Conservation (phyloP, 176 grass and related monocot genomes). For the Carex cristatella region DNA sequence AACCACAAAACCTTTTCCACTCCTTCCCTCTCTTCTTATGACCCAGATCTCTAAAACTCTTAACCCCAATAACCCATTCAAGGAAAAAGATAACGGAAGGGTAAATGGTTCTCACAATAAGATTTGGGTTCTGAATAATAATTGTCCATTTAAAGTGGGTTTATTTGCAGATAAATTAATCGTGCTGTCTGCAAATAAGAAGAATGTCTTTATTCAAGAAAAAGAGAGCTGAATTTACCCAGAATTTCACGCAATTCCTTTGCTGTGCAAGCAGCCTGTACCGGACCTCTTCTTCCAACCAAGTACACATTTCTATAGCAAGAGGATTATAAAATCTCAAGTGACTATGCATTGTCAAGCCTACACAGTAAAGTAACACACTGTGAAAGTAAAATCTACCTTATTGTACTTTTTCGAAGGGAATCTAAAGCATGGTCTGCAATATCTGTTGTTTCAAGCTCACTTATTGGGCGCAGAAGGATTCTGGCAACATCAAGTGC, state of each 20-base stretch:
- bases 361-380: not conserved
- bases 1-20: not conserved
- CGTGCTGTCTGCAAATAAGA: not conserved
- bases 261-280: slow-evolving; percentile 88
- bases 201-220: not conserved
- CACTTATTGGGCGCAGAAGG: slow-evolving; percentile 55
- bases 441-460: slow-evolving; percentile 87
- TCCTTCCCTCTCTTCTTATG: not conserved
- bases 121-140: not conserved
- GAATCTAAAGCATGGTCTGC: slow-evolving; percentile 69
- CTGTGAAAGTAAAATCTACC: slow-evolving; percentile 27
- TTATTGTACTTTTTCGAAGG: slow-evolving; percentile 62
- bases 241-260: slow-evolving; percentile 89
- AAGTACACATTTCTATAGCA: slow-evolving; percentile 74
- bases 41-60: not conserved
- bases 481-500: slow-evolving; percentile 89
- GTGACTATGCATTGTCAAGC: not conserved
- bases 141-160: not conserved
- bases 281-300: slow-evolving; percentile 76
- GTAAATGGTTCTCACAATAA: not conserved
- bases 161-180: not conserved
- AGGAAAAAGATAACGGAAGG: not conserved
- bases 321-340: slow-evolving; percentile 18
- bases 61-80: not conserved
- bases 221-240: slow-evolving; percentile 29